Percentiles rank a stretch among this genome's conserved stretches.
These are phyloP conservation scores for Glomus cerebriforme DNA, from an alignment of 192 early-diverging fungal genomes.

Conservation along the genomic window DNA sequence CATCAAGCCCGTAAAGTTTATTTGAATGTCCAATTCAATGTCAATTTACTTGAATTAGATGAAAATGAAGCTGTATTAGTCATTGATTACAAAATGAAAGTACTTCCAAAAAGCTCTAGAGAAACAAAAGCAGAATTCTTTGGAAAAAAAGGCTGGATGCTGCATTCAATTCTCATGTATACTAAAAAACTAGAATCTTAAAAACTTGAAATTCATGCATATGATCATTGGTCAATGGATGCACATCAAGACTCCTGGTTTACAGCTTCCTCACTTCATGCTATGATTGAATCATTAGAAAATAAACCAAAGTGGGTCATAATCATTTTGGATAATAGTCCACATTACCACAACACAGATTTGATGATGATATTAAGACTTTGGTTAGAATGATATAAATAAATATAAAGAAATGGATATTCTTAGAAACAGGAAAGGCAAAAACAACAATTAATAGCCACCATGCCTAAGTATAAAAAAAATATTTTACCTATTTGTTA, in stretches of 20 bases:
- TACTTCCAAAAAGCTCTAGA: neutral
- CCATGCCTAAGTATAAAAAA: neutral
- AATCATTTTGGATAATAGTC: conserved; percentile 14
- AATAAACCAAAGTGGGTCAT: neutral
- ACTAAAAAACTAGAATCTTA: neutral
- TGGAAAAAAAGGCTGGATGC: neutral
- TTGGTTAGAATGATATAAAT: conserved; percentile 7
- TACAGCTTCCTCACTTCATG: neutral
- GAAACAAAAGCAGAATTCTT: neutral
- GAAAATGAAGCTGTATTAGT: neutral
- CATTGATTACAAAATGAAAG: conserved; percentile 10
- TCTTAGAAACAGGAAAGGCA: neutral
- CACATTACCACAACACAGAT: conserved; percentile 3
- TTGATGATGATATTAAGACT: neutral
- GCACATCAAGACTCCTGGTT: neutral
- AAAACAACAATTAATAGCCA: neutral
- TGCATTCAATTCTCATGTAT: conserved; percentile 4
- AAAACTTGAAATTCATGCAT: neutral
- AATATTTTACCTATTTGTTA: neutral
- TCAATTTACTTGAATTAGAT: neutral
- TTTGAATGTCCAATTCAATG: neutral
- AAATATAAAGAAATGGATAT: neutral
- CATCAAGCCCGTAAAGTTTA: neutral
- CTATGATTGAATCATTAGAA: neutral
- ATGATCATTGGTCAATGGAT: neutral